A percentile compares a stretch with the other conserved stretches of the same genome.
Conservation (phyloP, 768 basidiomycete genomes). For the Trametopsis cervina region DNA sequence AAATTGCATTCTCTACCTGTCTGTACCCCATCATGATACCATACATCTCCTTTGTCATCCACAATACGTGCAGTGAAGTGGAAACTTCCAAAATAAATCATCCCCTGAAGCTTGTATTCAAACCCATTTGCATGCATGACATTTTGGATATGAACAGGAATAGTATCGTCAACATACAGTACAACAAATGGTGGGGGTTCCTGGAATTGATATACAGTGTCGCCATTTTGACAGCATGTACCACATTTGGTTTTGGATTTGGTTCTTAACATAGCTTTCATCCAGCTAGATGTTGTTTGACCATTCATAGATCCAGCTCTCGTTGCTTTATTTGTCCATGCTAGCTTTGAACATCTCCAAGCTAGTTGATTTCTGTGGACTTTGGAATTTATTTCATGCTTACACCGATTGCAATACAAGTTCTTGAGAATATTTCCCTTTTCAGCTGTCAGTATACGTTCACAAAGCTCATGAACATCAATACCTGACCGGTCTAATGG, state of each 20-base stretch:
- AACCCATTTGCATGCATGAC: no score
- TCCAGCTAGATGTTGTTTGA: neutral
- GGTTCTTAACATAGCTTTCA: neutral
- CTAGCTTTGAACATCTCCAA: constrained; percentile 16
- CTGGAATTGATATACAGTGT: no score
- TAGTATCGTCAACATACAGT: no score
- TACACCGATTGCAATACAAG: neutral
- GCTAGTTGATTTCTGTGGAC: neutral
- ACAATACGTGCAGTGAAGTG: no score
- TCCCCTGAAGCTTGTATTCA: no score
- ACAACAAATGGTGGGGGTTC: no score
- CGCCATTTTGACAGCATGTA: no score
- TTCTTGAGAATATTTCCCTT: neutral
- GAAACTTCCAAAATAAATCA: no score
- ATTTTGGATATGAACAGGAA: no score
- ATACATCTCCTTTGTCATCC: no score
- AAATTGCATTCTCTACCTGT: no score
- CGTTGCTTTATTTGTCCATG: neutral
- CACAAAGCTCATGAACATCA: constrained; percentile 1
- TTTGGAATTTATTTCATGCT: constrained; percentile 7
- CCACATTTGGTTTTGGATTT: neutral
- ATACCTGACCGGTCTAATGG: neutral
- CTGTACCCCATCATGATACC: no score
- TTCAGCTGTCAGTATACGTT: neutral
- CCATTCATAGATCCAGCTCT: neutral